Base-by-base conservation (phyloP, 768 basidiomycete species). In the Pulveroboletus sp. region DNA sequence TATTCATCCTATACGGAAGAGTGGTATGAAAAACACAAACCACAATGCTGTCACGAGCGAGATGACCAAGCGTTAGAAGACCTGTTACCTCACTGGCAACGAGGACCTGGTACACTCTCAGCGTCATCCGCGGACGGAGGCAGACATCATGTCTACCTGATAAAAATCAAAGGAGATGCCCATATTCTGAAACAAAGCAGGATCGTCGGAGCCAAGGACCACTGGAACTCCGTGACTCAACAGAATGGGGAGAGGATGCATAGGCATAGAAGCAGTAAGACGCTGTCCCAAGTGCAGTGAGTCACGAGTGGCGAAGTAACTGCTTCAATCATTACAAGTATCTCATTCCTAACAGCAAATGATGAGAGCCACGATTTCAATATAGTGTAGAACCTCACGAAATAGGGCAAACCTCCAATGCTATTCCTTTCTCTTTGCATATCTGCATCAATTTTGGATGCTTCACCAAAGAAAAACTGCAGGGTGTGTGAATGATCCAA, bases 81-180 rank as follows among this genome's bases (percentile, higher is more conserved):
- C 85, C 83, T 8, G 78, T 82, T 24, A 85, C 60, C 59, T 88
- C 86, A 50, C 83, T 86, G 1, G 81, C 71, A 18, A 79, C 82
- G n/a, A 89, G 65, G 30, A 88, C 82, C 80, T 81, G 46, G 11
- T n/a, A 38, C 27, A 24, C 27, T 26, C 15, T 54, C 31, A 46
- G 39, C 10, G 9, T 31, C 42, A 43, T 37, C 30, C 27, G 21
- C 9, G 46, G 10, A 53, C 8, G 28, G 31, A 49, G 8, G 39
- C n/a, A 2, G 27, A 31, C 27, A 15, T 39, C 30, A 2, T 28
- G 18, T 61, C 51, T 55, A 81, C 86, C 73, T 89, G 88, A 65
- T 77, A 90, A 64, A 82, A 89, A 66, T 90, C 88, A 60, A 78
- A 90, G 0, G 84, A 82, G 6, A 90, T 71, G 0, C 86, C 86